phyloP scores from a whole-genome alignment of 1,139 yeast species.

The Pichia sp. region DNA sequence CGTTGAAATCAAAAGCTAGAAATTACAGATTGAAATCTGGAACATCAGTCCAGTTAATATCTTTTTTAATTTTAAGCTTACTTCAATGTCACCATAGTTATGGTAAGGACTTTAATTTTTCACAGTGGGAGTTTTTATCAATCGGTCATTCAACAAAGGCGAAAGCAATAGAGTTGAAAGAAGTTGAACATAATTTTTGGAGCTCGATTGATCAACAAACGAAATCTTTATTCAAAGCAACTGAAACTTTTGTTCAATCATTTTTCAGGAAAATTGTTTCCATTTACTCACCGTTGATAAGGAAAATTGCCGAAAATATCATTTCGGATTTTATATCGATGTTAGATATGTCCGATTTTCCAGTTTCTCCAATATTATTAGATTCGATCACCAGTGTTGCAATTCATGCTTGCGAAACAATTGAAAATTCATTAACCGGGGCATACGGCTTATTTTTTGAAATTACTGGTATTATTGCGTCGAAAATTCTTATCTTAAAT shows the following conservation, averaged over 20 bases:
- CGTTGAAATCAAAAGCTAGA: constrained; percentile 36
- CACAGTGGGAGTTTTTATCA: constrained; percentile 21
- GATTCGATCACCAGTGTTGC: constrained; percentile 34
- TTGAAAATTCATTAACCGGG: constrained; percentile 29
- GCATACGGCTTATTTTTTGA: constrained; percentile 50
- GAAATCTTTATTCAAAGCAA: constrained; percentile 13
- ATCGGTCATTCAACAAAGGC: constrained; percentile 9
- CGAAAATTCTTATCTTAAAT: constrained; percentile 37
- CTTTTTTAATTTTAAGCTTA: constrained; percentile 41
- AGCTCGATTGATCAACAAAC: constrained; percentile 7
- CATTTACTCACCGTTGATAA: constrained; percentile 35
- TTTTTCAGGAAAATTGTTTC: constrained; percentile 37
- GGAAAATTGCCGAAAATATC: constrained; percentile 42
- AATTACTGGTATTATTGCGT: constrained; percentile 50
- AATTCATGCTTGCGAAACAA: neutral
- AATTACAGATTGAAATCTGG: constrained; percentile 42
- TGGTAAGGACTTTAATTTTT: constrained; percentile 22
- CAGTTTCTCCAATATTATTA: constrained; percentile 34
- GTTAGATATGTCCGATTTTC: constrained; percentile 52
- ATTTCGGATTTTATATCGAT: constrained; percentile 50
- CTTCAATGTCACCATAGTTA: constrained; percentile 37
- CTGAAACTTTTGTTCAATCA: constrained; percentile 36
- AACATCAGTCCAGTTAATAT: constrained; percentile 41
- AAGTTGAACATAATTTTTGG: constrained; percentile 15
- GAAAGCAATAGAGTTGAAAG: constrained; percentile 11